A percentile compares a stretch with the other conserved stretches of the same genome.
These are phyloP conservation scores for Mycena alexandri DNA, from an alignment of 768 basidiomycete species.

Conservation along the genomic window DNA sequence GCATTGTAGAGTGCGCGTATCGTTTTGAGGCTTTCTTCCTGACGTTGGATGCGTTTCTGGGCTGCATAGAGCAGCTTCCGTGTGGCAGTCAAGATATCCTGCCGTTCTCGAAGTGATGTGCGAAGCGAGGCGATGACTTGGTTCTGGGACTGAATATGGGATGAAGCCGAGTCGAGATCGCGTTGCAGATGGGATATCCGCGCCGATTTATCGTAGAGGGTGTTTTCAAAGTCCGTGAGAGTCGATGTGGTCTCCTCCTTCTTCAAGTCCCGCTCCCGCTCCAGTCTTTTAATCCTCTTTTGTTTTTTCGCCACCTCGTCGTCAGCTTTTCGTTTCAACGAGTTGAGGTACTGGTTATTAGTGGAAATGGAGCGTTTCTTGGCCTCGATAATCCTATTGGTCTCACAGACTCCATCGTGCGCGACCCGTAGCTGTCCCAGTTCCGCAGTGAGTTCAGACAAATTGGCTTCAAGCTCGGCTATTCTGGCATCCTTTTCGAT, in stretches of 20 bases:
- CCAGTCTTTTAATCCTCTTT: constrained; percentile 3
- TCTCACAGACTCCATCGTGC: too few relatives aligned
- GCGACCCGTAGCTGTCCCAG: not conserved
- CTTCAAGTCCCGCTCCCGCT: not conserved
- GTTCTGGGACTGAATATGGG: not conserved
- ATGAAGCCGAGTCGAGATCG: not conserved
- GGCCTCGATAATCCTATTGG: too few relatives aligned
- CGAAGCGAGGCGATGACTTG: not conserved
- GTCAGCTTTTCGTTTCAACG: constrained; percentile 14
- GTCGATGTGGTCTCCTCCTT: too few relatives aligned
- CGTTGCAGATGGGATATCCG: not conserved
- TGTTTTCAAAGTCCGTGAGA: not conserved
- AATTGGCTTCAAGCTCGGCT: not conserved
- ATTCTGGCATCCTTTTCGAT: not conserved
- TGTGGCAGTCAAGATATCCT: too few relatives aligned
- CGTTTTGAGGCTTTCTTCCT: not conserved
- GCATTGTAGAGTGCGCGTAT: not conserved
- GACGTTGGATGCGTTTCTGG: too few relatives aligned
- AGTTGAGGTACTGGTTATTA: too few relatives aligned
- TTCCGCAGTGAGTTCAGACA: not conserved
- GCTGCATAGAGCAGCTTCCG: too few relatives aligned
- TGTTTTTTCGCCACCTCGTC: not conserved
- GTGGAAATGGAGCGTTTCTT: too few relatives aligned
- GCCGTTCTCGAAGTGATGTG: too few relatives aligned
- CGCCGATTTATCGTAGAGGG: not conserved